Conservation (phyloP, 306 rosid species). For the Phaseolus lunatus region DNA sequence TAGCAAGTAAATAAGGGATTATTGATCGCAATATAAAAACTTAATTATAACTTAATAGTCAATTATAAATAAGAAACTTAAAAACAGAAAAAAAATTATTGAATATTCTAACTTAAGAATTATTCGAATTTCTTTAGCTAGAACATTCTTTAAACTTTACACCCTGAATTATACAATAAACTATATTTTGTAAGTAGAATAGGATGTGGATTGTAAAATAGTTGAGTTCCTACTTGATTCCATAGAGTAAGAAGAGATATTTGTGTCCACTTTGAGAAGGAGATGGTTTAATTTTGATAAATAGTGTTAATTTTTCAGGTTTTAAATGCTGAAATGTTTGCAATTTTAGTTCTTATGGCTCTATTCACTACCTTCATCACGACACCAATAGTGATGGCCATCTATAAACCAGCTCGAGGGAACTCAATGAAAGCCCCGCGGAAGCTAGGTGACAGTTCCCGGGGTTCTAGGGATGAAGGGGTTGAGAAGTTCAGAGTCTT, state of each 20-base stretch:
- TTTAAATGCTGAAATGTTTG: conserved; percentile 77
- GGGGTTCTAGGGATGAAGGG: background rate
- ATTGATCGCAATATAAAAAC: too few species aligned
- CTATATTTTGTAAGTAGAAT: background rate
- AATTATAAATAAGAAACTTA: too few species aligned
- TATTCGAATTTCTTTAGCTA: too few species aligned
- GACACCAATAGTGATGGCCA: conserved; percentile 76
- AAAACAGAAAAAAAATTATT: too few species aligned
- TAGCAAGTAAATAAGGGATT: too few species aligned
- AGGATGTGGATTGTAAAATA: background rate
- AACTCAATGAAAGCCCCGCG: conserved; percentile 43
- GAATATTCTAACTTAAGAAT: too few species aligned
- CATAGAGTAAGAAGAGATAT: too few species aligned
- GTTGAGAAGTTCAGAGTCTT: conserved; percentile 62
- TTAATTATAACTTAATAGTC: too few species aligned
- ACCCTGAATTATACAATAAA: too few species aligned
- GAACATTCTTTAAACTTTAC: background rate
- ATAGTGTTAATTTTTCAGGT: conserved; percentile 54
- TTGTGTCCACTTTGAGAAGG: too few species aligned
- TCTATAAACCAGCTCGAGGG: conserved; percentile 73
- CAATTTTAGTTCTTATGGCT: conserved; percentile 91
- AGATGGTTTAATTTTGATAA: too few species aligned
- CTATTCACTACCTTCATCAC: conserved; percentile 89
- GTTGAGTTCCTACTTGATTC: background rate
- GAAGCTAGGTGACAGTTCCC: conserved; percentile 56